Evolutionary conservation across 495 filamentous ascomycete genomes (phyloP), one percentile per base, ranked within the genome.

Genomic region (Xylaria sp.): DNA sequence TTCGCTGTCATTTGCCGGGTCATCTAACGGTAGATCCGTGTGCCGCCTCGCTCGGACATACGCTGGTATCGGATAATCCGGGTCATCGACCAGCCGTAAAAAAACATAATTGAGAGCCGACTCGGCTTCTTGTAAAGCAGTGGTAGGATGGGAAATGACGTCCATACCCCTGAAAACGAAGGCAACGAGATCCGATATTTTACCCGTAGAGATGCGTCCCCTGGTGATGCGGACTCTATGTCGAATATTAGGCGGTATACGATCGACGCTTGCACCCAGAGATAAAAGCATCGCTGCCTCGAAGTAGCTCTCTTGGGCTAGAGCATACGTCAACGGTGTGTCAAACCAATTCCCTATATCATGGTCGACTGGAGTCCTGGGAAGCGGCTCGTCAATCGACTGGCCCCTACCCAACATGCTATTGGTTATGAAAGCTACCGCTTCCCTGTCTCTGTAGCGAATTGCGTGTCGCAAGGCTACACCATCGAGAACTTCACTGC

Each of bases 221-320:
- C 61, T 26, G 1, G 9, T 4, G 7, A 19, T 29, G 0, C 40
- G 37, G 6, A 63, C 61, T n/a, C 61, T 46, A 24, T 63, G 41
- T 8, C 40, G 37, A 26, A 63, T 63, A 33, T 63, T 63, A 11
- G 61, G 21, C 6, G 61, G 61, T 29, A 63, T 29, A n/a, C 5
- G 21, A 15, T 26, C 15, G 33, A 21, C 19, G 26, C 9, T 9
- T 1, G 61, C 61, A 33, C 61, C 61, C 0, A 48, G 7, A 9
- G 61, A 63, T 1, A 63, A 29, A 8, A 63, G 40, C 3, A 12
- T 41, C 26, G 40, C 21, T 19, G 61, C 61, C 35, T 41, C 37
- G 41, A 9, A n/a, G 26, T 63, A 63, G 17, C 40, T 63, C 1
- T 46, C 35, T 3, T 19, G 61, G 1, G 41, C 21, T 0, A 63